These are phyloP conservation scores for Flaveria trinervia DNA, from an alignment of 129 eudicot species.

Conservation along the genomic window DNA sequence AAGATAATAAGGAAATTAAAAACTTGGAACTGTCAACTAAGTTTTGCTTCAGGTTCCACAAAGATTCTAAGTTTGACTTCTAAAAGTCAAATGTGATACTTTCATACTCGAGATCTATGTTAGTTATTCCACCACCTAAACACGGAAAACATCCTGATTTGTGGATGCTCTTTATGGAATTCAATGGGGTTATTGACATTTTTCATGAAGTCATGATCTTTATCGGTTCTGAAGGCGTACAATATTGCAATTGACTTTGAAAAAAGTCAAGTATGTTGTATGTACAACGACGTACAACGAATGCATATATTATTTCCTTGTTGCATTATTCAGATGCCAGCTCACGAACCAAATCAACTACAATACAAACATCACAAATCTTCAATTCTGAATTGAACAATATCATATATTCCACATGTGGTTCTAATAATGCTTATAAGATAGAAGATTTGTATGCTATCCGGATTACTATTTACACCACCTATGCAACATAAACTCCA, in stretches of 20 bases:
- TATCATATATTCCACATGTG: neutral
- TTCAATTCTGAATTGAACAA: neutral
- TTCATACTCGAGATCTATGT: neutral
- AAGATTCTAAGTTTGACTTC: conserved; percentile 14
- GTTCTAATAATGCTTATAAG: neutral
- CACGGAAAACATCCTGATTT: neutral
- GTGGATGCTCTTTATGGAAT: conserved; percentile 7
- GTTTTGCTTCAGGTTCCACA: conserved; percentile 6
- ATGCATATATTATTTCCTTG: conserved; percentile 5
- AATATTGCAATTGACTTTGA: conserved; percentile 12
- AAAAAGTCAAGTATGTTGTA: neutral
- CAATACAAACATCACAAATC: conserved; percentile 8
- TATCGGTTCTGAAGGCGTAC: neutral
- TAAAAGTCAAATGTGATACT: conserved; percentile 5
- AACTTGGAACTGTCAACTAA: conserved; percentile 1
- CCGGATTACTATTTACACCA: neutral
- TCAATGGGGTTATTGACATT: neutral
- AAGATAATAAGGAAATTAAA: neutral
- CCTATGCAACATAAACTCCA: neutral
- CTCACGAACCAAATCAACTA: neutral
- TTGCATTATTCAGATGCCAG: neutral
- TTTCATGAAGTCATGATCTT: neutral
- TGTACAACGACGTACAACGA: neutral
- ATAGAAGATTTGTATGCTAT: neutral
- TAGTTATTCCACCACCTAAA: neutral